phyloP scores from a whole-genome alignment of 108 stramenopile species.

The Nannochloropsis gaditana region DNA sequence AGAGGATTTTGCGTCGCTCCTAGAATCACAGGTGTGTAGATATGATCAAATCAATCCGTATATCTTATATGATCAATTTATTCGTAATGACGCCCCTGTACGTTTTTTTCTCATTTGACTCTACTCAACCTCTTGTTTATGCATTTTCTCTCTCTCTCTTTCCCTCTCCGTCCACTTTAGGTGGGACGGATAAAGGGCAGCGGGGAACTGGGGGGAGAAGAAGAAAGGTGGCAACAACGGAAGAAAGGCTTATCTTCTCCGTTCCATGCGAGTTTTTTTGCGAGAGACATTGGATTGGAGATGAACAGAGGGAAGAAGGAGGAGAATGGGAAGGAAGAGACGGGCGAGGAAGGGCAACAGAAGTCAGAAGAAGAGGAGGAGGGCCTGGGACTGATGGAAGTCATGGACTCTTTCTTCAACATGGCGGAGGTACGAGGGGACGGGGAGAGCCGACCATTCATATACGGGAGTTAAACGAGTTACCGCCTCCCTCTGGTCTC shows the following conservation, averaged over 20 bases:
- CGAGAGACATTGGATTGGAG: not conserved
- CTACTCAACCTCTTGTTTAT: too few relatives aligned
- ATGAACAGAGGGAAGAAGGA: not conserved
- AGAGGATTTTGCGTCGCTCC: not conserved
- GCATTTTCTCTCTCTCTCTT: not conserved
- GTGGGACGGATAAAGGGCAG: not conserved
- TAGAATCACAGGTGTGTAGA: not conserved
- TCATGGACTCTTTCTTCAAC: not conserved
- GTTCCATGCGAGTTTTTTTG: too few relatives aligned
- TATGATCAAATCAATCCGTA: too few relatives aligned
- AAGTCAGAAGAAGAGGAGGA: not conserved
- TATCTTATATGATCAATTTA: too few relatives aligned
- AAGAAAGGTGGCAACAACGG: not conserved
- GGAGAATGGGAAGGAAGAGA: not conserved
- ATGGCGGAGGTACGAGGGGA: not conserved
- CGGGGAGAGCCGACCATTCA: not conserved
- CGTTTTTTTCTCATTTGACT: too few relatives aligned
- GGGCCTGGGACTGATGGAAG: not conserved
- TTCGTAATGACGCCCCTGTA: too few relatives aligned
- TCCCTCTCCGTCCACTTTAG: not conserved
- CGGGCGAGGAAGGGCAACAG: not conserved
- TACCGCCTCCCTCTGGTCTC: not conserved
- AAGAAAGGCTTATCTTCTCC: not conserved
- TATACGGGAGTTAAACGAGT: too few relatives aligned
- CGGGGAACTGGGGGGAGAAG: not conserved